These are phyloP conservation scores for Kuraishia molischiana DNA, from an alignment of 805 yeast genomes.

Conservation along the genomic window DNA sequence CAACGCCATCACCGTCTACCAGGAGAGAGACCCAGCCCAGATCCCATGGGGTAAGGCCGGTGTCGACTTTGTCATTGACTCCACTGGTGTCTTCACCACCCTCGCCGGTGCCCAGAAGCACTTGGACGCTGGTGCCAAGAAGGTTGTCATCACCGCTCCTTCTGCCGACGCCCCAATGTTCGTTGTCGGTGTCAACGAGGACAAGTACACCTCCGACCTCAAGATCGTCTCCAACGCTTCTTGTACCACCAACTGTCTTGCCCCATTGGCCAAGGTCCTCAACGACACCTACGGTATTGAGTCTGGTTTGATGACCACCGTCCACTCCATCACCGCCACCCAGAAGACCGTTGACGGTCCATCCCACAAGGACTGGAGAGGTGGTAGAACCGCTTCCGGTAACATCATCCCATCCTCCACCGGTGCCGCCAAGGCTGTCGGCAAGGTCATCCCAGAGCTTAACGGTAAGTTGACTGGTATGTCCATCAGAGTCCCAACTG, in stretches of 20 bases:
- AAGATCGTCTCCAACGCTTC: constrained; percentile 85
- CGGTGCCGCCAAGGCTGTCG: constrained; percentile 97
- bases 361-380: constrained; percentile 97
- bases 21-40: constrained; percentile 76
- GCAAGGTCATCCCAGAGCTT: constrained; percentile 85
- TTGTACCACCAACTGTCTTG: constrained; percentile 93
- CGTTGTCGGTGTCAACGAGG: constrained; percentile 85
- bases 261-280: constrained; percentile 87
- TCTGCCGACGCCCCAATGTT: constrained; percentile 93
- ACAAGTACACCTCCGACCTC: constrained; percentile 66
- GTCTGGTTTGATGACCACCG: constrained; percentile 93
- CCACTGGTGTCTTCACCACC: constrained; percentile 91
- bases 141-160: constrained; percentile 92
- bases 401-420: constrained; percentile 94
- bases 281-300: constrained; percentile 81
- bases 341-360: constrained; percentile 97
- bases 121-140: constrained; percentile 87
- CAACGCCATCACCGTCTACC: constrained; percentile 53
- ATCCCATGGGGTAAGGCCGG: constrained; percentile 84
- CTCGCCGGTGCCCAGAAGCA: constrained; percentile 75
- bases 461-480: constrained; percentile 92
- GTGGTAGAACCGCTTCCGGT: constrained; percentile 94
- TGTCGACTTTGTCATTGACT: constrained; percentile 83
- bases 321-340: constrained; percentile 93
- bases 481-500: constrained; percentile 91